A percentile compares a stretch with the other conserved stretches of the same genome.
phyloP scores from a whole-genome alignment of 306 rosid species.

The Quercus ilex region DNA sequence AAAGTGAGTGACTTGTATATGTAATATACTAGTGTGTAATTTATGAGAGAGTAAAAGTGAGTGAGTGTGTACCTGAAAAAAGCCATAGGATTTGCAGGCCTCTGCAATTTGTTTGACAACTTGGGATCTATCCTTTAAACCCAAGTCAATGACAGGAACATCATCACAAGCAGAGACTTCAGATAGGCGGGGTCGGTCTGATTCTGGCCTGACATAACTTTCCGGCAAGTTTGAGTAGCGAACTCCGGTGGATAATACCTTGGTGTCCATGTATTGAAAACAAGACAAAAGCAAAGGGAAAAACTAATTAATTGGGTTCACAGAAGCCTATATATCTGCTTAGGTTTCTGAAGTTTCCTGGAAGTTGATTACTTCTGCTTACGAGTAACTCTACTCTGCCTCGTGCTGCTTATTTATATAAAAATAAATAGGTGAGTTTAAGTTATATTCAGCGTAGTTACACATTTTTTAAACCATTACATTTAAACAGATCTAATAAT shows the following conservation, averaged over 20 bases:
- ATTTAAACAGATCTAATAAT: too few relatives aligned
- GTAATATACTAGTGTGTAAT: too few relatives aligned
- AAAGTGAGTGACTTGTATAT: too few relatives aligned
- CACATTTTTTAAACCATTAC: too few relatives aligned
- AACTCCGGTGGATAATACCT: constrained; percentile 58
- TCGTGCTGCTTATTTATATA: too few relatives aligned
- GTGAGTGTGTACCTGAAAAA: constrained; percentile 64
- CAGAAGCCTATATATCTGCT: neutral
- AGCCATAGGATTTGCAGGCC: constrained; percentile 72
- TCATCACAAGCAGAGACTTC: constrained; percentile 54
- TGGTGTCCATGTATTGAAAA: constrained; percentile 40
- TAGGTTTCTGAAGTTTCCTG: neutral
- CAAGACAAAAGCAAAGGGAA: neutral
- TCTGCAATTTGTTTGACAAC: constrained; percentile 40
- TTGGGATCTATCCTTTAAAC: constrained; percentile 18
- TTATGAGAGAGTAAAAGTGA: too few relatives aligned
- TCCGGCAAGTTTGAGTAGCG: constrained; percentile 50
- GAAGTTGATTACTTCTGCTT: neutral
- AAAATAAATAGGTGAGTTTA: too few relatives aligned
- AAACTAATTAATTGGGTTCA: neutral
- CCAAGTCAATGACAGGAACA: constrained; percentile 75
- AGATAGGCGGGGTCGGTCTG: constrained; percentile 70
- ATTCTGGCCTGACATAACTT: constrained; percentile 72
- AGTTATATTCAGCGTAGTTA: too few relatives aligned
- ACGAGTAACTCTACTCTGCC: too few relatives aligned